Evolutionary conservation across 1,139 yeast species (phyloP).

Genomic region (Debaryomyces singareniensis): DNA sequence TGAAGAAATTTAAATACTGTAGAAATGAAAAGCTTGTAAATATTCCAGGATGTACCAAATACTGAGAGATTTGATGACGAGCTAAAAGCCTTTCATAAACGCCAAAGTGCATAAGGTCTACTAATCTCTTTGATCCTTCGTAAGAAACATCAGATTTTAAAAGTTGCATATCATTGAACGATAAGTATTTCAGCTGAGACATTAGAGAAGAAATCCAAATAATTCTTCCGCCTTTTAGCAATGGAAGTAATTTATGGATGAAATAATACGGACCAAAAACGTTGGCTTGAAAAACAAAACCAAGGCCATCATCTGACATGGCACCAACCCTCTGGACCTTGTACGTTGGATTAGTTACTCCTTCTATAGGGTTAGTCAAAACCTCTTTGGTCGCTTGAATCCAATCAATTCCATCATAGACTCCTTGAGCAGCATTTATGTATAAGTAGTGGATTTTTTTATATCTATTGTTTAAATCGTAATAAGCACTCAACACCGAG

Average conservation of each 20-base stretch:
- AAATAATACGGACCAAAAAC: slow-evolving; percentile 92
- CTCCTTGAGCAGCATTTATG: slow-evolving; percentile 87
- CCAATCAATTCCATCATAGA: slow-evolving; percentile 85
- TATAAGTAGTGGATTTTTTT: slow-evolving; percentile 67
- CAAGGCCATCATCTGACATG: slow-evolving; percentile 66
- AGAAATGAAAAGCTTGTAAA: slow-evolving; percentile 79
- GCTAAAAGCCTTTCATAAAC: slow-evolving; percentile 46
- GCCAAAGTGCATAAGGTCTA: slow-evolving; percentile 77
- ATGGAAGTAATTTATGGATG: slow-evolving; percentile 51
- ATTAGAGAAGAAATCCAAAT: slow-evolving; percentile 84
- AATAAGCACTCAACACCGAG: slow-evolving; percentile 67
- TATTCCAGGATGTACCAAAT: slow-evolving; percentile 90
- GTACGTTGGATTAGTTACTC: slow-evolving; percentile 80
- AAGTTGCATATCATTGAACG: slow-evolving; percentile 70
- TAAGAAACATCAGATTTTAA: slow-evolving; percentile 61
- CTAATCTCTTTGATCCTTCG: slow-evolving; percentile 86
- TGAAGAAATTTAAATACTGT: slow-evolving; percentile 66
- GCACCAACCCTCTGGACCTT: slow-evolving; percentile 77
- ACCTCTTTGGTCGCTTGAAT: slow-evolving; percentile 64
- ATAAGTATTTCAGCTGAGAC: slow-evolving; percentile 65
- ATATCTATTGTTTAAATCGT: slow-evolving; percentile 62
- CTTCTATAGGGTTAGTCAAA: slow-evolving; percentile 57
- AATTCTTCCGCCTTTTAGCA: slow-evolving; percentile 56
- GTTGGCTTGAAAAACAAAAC: slow-evolving; percentile 88
- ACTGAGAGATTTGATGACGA: slow-evolving; percentile 55